Conservation (phyloP, 441 rosid species). For the Populus trichocarpa region DNA sequence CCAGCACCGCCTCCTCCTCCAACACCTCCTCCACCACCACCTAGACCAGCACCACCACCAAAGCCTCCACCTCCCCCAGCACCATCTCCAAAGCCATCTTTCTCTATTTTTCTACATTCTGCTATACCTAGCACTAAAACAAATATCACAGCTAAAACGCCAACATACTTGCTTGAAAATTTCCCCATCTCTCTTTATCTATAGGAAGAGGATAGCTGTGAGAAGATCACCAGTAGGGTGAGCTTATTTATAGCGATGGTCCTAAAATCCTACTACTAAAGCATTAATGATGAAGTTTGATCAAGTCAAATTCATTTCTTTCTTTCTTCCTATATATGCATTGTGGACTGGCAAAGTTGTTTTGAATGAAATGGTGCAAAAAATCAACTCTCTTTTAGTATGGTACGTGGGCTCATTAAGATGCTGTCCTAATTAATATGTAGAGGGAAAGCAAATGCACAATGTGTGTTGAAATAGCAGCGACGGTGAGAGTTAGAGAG, state of each 20-base stretch:
- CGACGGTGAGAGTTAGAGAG: too few relatives aligned
- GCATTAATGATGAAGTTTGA: constrained; percentile 21
- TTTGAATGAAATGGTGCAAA: neutral
- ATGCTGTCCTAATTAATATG: constrained; percentile 14
- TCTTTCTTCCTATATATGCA: neutral
- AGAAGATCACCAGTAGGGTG: neutral
- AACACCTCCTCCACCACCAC: constrained; percentile 16
- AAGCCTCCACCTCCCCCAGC: constrained; percentile 8
- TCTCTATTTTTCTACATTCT: constrained; percentile 49
- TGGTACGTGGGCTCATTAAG: constrained; percentile 14
- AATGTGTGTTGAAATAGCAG: too few relatives aligned
- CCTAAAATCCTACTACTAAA: neutral
- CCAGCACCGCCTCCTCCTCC: neutral
- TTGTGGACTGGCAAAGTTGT: neutral
- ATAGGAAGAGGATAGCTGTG: neutral
- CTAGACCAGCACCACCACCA: constrained; percentile 19
- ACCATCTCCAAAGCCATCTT: constrained; percentile 23
- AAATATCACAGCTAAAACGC: constrained; percentile 30
- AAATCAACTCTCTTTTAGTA: constrained; percentile 23
- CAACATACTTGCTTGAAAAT: constrained; percentile 20
- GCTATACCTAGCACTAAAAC: constrained; percentile 42
- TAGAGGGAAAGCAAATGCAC: neutral
- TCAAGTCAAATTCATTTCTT: neutral
- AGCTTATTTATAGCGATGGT: constrained; percentile 22
- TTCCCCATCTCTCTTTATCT: constrained; percentile 37